phyloP scores from a whole-genome alignment of 371 early-diverging fungal genomes.

The Apophysomyces ossiformis region DNA sequence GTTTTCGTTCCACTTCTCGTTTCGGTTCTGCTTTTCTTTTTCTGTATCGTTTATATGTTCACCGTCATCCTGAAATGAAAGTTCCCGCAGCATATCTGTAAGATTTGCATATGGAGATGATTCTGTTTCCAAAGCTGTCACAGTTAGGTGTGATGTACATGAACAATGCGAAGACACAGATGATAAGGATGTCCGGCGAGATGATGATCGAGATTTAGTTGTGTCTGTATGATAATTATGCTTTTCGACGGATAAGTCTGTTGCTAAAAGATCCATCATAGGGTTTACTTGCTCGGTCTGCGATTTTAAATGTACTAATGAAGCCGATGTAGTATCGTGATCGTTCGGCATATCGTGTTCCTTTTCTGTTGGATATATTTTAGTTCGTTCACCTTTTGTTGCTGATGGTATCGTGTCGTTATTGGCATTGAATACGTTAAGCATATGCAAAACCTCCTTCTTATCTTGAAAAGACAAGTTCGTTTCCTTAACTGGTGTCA shows the following conservation, averaged over 20 bases:
- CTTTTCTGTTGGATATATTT: not conserved
- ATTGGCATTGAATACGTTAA: slow-evolving; percentile 37
- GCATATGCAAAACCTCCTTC: slow-evolving; percentile 41
- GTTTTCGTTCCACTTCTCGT: too few relatives aligned
- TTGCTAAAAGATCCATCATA: slow-evolving; percentile 3
- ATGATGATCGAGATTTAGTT: slow-evolving; percentile 6
- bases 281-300: not conserved
- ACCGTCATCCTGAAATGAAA: slow-evolving; percentile 2
- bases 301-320: not conserved
- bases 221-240: not conserved
- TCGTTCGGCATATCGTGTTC: not conserved
- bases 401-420: slow-evolving; percentile 13
- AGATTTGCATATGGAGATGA: slow-evolving; percentile 30
- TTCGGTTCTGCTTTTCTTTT: not conserved
- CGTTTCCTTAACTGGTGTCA: slow-evolving; percentile 15
- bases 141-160: slow-evolving; percentile 5
- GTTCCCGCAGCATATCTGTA: slow-evolving; percentile 12
- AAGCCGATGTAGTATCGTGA: not conserved
- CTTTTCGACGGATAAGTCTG: not conserved
- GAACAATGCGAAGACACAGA: slow-evolving; percentile 12
- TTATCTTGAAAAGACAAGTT: slow-evolving; percentile 24
- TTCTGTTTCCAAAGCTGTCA: slow-evolving; percentile 8
- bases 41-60: not conserved
- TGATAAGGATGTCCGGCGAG: slow-evolving; percentile 5
- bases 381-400: slow-evolving; percentile 7